These are phyloP conservation scores for Kluyveromyces starmeri DNA, from an alignment of 805 yeast species.

Conservation along the genomic window DNA sequence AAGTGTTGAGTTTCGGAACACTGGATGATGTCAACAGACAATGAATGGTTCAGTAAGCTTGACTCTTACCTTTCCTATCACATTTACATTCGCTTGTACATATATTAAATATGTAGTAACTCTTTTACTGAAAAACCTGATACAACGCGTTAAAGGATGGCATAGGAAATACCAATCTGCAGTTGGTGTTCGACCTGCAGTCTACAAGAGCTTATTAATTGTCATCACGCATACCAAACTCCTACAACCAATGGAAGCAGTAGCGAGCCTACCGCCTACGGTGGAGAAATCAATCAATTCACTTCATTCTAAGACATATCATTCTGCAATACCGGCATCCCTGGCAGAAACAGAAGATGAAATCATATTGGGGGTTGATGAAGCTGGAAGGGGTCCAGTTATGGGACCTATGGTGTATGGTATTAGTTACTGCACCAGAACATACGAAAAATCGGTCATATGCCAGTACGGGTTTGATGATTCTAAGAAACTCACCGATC, in stretches of 20 bases:
- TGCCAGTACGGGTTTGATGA: slow-evolving; percentile 80
- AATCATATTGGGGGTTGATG: slow-evolving; percentile 81
- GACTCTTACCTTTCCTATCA: too few species aligned
- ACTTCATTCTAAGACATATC: slow-evolving; percentile 37
- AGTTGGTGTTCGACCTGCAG: too few species aligned
- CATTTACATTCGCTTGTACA: too few species aligned
- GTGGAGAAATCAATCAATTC: slow-evolving; percentile 17
- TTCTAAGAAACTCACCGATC: slow-evolving; percentile 77
- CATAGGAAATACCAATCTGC: too few species aligned
- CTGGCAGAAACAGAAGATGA: slow-evolving; percentile 30
- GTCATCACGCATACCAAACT: too few species aligned
- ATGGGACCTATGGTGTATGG: slow-evolving; percentile 98
- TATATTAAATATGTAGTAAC: too few species aligned
- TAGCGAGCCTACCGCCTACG: slow-evolving; percentile 23
- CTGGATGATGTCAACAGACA: slow-evolving; percentile 62
- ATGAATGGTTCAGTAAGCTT: too few species aligned
- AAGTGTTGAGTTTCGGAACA: slow-evolving; percentile 67
- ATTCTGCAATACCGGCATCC: slow-evolving; percentile 39
- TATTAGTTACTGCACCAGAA: slow-evolving; percentile 60
- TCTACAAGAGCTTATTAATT: too few species aligned
- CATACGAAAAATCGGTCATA: slow-evolving; percentile 36
- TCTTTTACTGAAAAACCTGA: too few species aligned
- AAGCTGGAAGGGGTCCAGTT: slow-evolving; percentile 98
- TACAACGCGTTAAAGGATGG: too few species aligned
- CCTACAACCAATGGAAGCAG: not conserved